phyloP scores from a whole-genome alignment of 106 monocot species.

The Cymbidium sinense region DNA sequence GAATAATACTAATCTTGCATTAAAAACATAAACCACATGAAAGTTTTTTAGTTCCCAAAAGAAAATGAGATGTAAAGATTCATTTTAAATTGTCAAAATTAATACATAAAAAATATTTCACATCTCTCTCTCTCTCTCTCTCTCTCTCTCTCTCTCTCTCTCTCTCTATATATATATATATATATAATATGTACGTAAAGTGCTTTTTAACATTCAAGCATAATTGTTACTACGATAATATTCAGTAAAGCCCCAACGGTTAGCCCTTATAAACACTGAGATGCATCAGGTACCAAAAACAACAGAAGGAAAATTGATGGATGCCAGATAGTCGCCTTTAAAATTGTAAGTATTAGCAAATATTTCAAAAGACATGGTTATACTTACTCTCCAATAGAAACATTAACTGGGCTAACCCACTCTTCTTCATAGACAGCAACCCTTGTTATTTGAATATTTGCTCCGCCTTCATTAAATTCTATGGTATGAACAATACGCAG shows the following conservation, averaged over 20 bases:
- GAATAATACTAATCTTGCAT: too few relatives aligned
- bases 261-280: not conserved
- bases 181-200: too few relatives aligned
- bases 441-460: constrained; percentile 68
- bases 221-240: too few relatives aligned
- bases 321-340: not conserved
- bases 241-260: too few relatives aligned
- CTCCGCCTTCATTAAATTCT: constrained; percentile 82
- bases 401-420: constrained; percentile 59
- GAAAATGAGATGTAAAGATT: not conserved
- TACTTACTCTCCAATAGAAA: constrained; percentile 62
- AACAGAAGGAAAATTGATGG: not conserved
- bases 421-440: constrained; percentile 91
- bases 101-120: not conserved
- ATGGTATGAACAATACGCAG: constrained; percentile 90
- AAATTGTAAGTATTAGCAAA: not conserved
- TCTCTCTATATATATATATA: too few relatives aligned
- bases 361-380: not conserved
- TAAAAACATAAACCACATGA: not conserved
- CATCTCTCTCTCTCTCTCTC: too few relatives aligned
- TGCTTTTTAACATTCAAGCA: too few relatives aligned
- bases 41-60: not conserved
- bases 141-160: too few relatives aligned
- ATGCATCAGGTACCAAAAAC: not conserved
- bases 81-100: not conserved